Percentiles rank a stretch among this genome's conserved stretches.
phyloP scores from a whole-genome alignment of 768 basidiomycete genomes.

The Nevesoporus exiguus region DNA sequence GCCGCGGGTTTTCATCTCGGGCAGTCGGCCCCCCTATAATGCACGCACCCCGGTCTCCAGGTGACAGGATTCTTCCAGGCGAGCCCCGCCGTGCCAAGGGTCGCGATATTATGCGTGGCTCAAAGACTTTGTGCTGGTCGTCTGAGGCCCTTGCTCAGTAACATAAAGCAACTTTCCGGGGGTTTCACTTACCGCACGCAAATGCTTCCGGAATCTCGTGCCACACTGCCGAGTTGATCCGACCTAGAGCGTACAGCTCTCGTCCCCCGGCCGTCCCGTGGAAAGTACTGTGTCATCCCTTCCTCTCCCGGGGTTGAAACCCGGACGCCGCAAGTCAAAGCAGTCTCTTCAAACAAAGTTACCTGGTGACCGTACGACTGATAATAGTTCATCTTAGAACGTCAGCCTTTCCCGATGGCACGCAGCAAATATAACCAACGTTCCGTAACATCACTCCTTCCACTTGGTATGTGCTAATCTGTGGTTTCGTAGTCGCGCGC shows the following conservation, averaged over 20 bases:
- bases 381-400: background rate
- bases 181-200: background rate
- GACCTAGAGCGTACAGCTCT: background rate
- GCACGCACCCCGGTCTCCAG: background rate
- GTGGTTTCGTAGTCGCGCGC: background rate
- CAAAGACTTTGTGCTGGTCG: background rate
- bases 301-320: background rate
- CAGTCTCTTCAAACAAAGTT: background rate
- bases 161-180: background rate
- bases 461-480: background rate
- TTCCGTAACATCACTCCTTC: background rate
- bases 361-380: background rate
- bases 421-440: background rate
- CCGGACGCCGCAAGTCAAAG: background rate
- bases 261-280: background rate
- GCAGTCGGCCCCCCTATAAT: constrained; percentile 6
- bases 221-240: background rate
- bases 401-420: background rate
- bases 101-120: background rate
- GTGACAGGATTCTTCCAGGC: constrained; percentile 6
- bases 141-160: too few species aligned
- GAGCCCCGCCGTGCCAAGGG: background rate
- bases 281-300: background rate
- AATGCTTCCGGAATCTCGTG: background rate
- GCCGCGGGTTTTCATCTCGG: constrained; percentile 18